A percentile compares a stretch with the other conserved stretches of the same genome.
phyloP scores from a whole-genome alignment of 108 stramenopile genomes.

The Cyclostephanos invisitatus region DNA sequence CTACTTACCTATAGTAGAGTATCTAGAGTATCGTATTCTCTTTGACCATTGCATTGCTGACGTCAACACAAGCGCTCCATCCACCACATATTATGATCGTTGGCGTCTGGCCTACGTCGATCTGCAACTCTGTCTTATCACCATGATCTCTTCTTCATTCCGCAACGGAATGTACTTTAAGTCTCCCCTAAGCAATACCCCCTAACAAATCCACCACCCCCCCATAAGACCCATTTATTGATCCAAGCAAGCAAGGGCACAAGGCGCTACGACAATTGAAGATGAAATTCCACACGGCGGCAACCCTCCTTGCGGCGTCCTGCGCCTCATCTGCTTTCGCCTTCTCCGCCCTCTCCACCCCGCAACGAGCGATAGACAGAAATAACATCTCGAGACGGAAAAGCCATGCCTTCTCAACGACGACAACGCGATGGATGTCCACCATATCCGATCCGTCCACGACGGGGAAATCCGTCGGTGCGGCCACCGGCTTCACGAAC shows the following conservation, averaged over 20 bases:
- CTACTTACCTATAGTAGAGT: no score
- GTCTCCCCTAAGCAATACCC: background rate
- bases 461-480: constrained; percentile 46
- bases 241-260: background rate
- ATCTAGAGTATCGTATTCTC: no score
- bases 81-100: no score
- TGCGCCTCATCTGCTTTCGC: constrained; percentile 8
- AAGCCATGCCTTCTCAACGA: constrained; percentile 9
- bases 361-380: background rate
- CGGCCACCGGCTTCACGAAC: constrained; percentile 33
- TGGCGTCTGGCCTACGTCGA: no score
- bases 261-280: background rate
- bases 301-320: constrained; percentile 22
- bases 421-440: constrained; percentile 23
- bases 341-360: constrained; percentile 6
- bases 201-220: background rate
- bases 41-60: no score
- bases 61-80: no score
- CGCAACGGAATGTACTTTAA: background rate
- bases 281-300: constrained; percentile 27
- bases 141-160: background rate
- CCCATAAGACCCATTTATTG: no score
- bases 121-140: no score
- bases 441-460: constrained; percentile 43
- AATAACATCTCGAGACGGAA: constrained; percentile 10